phyloP scores from a whole-genome alignment of 2,329 filamentous ascomycete species.

The Fusarium sp. region DNA sequence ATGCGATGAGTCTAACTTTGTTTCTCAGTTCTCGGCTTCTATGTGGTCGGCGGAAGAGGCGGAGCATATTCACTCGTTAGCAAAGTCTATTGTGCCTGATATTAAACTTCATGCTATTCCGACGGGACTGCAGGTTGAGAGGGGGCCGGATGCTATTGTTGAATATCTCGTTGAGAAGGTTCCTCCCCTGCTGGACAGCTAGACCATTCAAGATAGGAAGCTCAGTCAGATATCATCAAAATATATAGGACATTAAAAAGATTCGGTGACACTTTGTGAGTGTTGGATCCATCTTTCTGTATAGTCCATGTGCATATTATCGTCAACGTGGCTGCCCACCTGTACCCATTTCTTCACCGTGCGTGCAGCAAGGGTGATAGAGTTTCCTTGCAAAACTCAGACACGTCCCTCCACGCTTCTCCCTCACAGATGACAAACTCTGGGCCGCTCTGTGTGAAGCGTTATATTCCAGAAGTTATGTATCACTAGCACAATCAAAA shows the following conservation, averaged over 20 bases:
- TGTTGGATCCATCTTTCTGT: no score
- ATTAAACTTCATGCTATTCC: constrained; percentile 13
- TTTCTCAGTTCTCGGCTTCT: constrained; percentile 1
- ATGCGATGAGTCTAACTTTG: accelerated
- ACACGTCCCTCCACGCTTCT: no score
- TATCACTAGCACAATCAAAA: not conserved
- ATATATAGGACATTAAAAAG: no score
- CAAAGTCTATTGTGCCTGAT: constrained; percentile 9
- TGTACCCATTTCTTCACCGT: accelerated
- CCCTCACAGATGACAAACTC: accelerated
- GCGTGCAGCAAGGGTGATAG: accelerated
- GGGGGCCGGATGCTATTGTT: constrained; percentile 6
- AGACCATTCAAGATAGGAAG: not conserved
- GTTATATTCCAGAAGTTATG: not conserved
- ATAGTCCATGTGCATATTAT: no score
- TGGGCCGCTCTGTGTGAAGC: accelerated
- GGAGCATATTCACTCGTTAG: constrained; percentile 3
- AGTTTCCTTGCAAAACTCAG: not conserved
- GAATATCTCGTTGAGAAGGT: constrained; percentile 15
- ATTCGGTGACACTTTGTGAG: no score
- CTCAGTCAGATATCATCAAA: accelerated
- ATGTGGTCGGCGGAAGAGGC: constrained; percentile 10
- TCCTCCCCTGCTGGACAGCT: constrained; percentile 3
- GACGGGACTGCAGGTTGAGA: constrained; percentile 2
- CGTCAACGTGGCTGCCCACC: not conserved